Conservation (phyloP, 2,329 filamentous ascomycete species). For the Talaromyces rugulosus region DNA sequence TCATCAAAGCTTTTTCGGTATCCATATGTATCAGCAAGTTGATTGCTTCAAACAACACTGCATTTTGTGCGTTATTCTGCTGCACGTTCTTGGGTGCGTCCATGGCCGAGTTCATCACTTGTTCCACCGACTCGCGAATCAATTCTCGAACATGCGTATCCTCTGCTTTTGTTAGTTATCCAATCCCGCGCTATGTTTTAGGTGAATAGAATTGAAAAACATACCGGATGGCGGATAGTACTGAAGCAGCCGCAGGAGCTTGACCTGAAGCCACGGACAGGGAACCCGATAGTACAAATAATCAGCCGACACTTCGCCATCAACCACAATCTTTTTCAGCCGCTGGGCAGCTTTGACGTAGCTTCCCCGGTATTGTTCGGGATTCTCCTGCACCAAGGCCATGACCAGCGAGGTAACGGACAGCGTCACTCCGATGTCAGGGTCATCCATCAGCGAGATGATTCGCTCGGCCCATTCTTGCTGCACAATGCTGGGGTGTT, state of each 20-base stretch:
- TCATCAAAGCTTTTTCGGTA: constrained; percentile 90
- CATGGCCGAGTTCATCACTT: constrained; percentile 84
- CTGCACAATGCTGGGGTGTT: constrained; percentile 88
- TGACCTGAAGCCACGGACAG: constrained; percentile 97
- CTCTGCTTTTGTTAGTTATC: constrained; percentile 52
- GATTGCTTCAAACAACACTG: constrained; percentile 95
- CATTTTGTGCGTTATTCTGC: constrained; percentile 98
- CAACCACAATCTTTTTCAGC: constrained; percentile 83
- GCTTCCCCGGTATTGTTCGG: constrained; percentile 89
- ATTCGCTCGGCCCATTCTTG: constrained; percentile 97
- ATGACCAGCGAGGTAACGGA: constrained; percentile 96
- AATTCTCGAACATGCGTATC: constrained; percentile 88
- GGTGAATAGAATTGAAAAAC: constrained; percentile 20
- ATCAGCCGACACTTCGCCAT: constrained; percentile 82
- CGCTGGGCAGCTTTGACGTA: constrained; percentile 90
- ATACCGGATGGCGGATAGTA: constrained; percentile 92
- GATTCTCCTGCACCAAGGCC: constrained; percentile 86
- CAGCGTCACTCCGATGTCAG: constrained; percentile 86
- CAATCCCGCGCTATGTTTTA: constrained; percentile 7
- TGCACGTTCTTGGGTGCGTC: constrained; percentile 97
- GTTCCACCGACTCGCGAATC: constrained; percentile 85
- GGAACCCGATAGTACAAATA: constrained; percentile 99
- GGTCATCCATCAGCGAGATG: constrained; percentile 97
- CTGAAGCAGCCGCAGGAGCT: constrained; percentile 83
- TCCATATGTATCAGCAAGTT: constrained; percentile 97